Conservation (phyloP, 2,329 filamentous ascomycete species). For the Pezicula radicicola region DNA sequence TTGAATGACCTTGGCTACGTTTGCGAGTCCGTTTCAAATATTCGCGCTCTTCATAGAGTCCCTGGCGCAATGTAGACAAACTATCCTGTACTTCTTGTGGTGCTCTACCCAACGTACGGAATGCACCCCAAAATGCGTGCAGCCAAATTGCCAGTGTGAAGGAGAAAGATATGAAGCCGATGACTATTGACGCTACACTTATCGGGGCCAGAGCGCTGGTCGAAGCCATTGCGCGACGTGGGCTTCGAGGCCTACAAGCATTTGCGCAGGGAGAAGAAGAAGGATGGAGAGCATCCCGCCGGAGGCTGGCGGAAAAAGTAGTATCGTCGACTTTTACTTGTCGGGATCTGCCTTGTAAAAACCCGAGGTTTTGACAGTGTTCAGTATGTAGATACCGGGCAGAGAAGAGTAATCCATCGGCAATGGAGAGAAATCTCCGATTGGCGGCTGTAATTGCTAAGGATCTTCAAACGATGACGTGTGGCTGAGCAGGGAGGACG, state of each 20-base stretch:
- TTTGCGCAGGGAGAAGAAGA: neutral
- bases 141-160: constrained; percentile 18
- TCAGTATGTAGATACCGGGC: neutral
- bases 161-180: constrained; percentile 20
- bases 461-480: neutral
- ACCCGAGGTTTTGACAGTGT: no score
- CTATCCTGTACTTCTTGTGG: constrained; percentile 14
- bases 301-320: neutral
- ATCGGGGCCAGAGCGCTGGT: constrained; percentile 6
- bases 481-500: neutral
- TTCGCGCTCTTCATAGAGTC: constrained; percentile 21
- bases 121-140: constrained; percentile 18
- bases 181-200: constrained; percentile 12
- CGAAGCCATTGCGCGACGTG: neutral
- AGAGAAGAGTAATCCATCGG: neutral
- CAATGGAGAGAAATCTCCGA: neutral
- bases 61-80: constrained; percentile 17
- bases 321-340: no score
- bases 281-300: neutral
- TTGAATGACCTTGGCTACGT: constrained; percentile 1
- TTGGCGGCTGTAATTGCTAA: neutral
- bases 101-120: constrained; percentile 13
- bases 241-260: neutral
- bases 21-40: constrained; percentile 16
- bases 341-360: no score